Base-by-base conservation (phyloP, 208 protist genomes). In the Zelonia costaricensis region DNA sequence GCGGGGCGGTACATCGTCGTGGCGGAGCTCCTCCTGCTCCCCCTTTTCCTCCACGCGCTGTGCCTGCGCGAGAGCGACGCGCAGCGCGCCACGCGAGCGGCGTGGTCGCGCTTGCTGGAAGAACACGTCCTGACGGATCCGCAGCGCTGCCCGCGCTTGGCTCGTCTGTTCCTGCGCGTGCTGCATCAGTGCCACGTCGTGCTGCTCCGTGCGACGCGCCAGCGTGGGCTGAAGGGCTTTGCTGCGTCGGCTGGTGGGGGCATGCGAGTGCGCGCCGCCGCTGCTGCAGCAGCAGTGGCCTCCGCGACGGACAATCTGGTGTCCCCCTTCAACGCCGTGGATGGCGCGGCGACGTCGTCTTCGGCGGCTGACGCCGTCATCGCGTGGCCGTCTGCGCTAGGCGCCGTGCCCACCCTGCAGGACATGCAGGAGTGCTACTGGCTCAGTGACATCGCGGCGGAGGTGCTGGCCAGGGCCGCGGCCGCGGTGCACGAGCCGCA, bases 371-470 rank as follows among this genome's bases (percentile, higher is more conserved):
- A 4, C 20, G 36, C 20, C 22, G 36, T 2, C 20, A 36, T 18
- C 8, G 5, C 16, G 1, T 73, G 57, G 66, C 57, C 59, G 4
- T 31, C 58, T 3, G 36, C 16, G 36, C 53, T 86, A 23, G 82
- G 82, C 12, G 58, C 74, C 15, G 59, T 85, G 28, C 76, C 86
- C 0, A 44, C 46, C 8, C 25, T 88, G 20, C 43, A 43, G 3
- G 76, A 85, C 43, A 82, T 90, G 78, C 48, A 58, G 0, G 76
- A 84, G 36, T 76, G 61, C 22, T 83, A 81, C 52, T 93, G 80
- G 80, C 70, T 90, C 4, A 69, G 61, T 12, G 86, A 90, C 53
- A 76, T 90, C 13, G 45, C 78, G n/a, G 77, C 82, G 7, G 23
- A 51, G 23, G 44, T 66, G 23, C 78, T 90, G 18, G 82, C 86